Evolutionary conservation across 139 green algal species (phyloP), one percentile per base, ranked within the genome.

Genomic region (Edaphochlamys debaryana): DNA sequence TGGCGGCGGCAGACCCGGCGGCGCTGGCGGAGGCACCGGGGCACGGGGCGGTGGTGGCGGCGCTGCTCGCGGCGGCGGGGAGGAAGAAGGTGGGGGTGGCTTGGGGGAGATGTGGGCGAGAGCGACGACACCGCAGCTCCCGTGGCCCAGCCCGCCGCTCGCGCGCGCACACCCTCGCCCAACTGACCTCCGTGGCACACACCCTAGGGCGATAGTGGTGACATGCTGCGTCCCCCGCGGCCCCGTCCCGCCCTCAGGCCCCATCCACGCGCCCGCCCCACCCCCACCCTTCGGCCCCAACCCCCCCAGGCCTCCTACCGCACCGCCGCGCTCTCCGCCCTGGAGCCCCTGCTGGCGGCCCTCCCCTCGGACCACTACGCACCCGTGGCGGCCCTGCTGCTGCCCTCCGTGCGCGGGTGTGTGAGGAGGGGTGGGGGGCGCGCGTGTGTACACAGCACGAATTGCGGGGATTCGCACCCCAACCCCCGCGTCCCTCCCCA

Each of bases 1-100:
- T 96, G 69, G 86, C 56, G 27, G 77, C 82, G 38, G 83, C 84
- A 32, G 89, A 81, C 75, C 73, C 79, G 25, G 22, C 22, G 38
- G 45, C 64, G 4, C 32, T 90, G 5, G n/a, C 56, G 27, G 69
- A 50, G 62, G 63, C 58, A n/a, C n/a, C n/a, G 50, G 78, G 73
- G 52, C 36, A 78, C 29, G 66, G 25, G 9, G 45, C 30, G 6
- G 77, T 87, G 40, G 42, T 86, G 73, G 85, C 66, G 4, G 71
- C 71, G 17, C 66, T 75, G 8, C 36, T 89, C 64, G 67, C 79
- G 4, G 85, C 72, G 1, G 74, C 75, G 36, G 56, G 36, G 1
- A 56, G 85, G 1, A 79, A 79, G 29, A 89, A 89, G 62, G 75
- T 81, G 48, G 1, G 45, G n/a, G 27, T 4, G 4, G 30, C 4